Base-by-base conservation (phyloP, 805 yeast species). In the Kluyveromyces lactis region DNA sequence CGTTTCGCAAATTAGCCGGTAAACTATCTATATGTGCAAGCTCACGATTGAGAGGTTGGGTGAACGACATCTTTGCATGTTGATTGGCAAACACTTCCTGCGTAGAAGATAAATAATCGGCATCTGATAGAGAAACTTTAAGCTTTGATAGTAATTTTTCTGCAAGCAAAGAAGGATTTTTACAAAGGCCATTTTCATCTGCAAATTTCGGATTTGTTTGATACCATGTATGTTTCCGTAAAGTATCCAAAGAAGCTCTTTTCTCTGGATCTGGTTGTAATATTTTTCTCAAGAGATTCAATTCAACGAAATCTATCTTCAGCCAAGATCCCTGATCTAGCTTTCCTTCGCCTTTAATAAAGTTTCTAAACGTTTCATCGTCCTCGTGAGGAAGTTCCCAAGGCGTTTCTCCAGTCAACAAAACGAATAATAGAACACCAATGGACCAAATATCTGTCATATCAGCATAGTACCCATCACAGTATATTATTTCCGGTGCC, bases 391-490 rank as follows among this genome's bases (percentile, higher is more conserved):
- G 86, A 49, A 74, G 72, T 43, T 77, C 81, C 89, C 89, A 81
- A 0, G 86, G 84, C 0, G 80, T 75, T 48, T 73, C 75, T 1
- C 87, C 89, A 1, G 79, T 67, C 18, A 79, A 49, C 16, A 81
- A 53, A 1, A 79, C 86, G 56, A 73, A 79, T 10, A 80, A 43
- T 2, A 81, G 73, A 3, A 79, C 65, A 2, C 85, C 86, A 49
- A 81, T 71, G 0, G 86, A 77, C 89, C 87, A 81, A 13, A 79
- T 58, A 56, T 81, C 87, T 1, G 78, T 66, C 2, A 55, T 47
- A 38, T 73, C 75, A 1, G 86, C 77, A 33, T 72, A 76, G 48
- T 82, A 82, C 2, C 62, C 58, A 3, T 62, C 61, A 4, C 50
- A 42, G 29, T 51, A 41, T 16, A 71, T 59, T 15, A 82, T 71